Conservation (phyloP, 139 green algal genomes). For the Ostreobium quekettii region DNA sequence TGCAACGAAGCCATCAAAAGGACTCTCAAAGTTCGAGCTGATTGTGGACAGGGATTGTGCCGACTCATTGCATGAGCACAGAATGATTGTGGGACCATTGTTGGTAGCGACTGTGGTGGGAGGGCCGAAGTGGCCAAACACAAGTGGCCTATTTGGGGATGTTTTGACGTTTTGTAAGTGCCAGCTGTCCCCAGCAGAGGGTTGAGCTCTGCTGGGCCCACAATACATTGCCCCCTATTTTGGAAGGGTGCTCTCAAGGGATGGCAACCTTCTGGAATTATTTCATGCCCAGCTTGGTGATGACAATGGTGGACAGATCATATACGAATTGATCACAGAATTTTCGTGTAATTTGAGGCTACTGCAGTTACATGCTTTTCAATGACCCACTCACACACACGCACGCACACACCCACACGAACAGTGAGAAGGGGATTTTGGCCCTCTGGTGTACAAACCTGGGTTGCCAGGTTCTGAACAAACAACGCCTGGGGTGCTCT, state of each 20-base stretch:
- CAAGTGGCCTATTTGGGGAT: background rate
- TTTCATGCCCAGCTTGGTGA: background rate
- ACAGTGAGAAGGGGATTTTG: background rate
- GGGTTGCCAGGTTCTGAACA: background rate
- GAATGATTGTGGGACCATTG: conserved; percentile 7
- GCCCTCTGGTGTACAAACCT: background rate
- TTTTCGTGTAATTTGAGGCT: background rate
- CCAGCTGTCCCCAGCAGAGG: too few species aligned
- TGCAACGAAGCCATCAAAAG: conserved; percentile 22
- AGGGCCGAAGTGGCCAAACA: background rate
- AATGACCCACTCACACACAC: too few species aligned
- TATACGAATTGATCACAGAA: background rate
- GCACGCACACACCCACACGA: too few species aligned
- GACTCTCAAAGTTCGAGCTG: background rate
- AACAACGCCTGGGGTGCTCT: background rate
- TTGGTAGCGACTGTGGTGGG: background rate
- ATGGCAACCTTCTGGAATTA: background rate
- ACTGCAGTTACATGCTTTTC: background rate
- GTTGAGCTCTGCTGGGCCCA: too few species aligned
- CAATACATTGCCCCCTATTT: too few species aligned
- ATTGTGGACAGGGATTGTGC: background rate
- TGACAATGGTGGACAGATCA: background rate
- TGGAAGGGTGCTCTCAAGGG: too few species aligned
- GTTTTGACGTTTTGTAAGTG: background rate
- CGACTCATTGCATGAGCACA: background rate